Evolutionary conservation across 2,329 filamentous ascomycete genomes (phyloP).

Genomic region (Aureobasidium sp.): DNA sequence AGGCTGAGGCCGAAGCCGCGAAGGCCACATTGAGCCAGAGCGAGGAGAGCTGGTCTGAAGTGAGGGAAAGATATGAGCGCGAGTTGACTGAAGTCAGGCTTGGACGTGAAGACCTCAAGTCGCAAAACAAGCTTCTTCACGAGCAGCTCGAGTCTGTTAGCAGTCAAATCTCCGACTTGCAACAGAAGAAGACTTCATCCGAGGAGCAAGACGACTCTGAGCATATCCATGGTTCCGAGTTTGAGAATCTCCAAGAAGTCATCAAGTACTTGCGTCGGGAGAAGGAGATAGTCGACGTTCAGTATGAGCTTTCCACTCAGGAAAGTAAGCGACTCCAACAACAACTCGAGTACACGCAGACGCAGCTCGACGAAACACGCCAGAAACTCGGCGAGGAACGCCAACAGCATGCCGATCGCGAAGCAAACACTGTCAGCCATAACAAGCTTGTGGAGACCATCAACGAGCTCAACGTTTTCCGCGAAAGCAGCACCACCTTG

Average conservation of each 20-base stretch:
- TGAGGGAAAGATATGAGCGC: slow-evolving; percentile 70
- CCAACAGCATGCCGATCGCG: slow-evolving; percentile 64
- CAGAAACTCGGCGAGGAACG: slow-evolving; percentile 89
- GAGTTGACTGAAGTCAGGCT: slow-evolving; percentile 74
- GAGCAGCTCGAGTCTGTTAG: slow-evolving; percentile 80
- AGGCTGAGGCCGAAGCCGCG: slow-evolving; percentile 77
- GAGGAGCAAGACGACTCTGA: slow-evolving; percentile 47
- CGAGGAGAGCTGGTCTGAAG: slow-evolving; percentile 81
- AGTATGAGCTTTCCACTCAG: slow-evolving; percentile 81
- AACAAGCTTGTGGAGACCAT: slow-evolving; percentile 90
- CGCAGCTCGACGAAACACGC: slow-evolving; percentile 80
- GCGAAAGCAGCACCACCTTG: slow-evolving; percentile 87
- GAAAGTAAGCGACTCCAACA: slow-evolving; percentile 85
- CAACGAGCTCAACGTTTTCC: slow-evolving; percentile 90
- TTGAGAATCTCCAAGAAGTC: slow-evolving; percentile 68
- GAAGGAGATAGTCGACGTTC: slow-evolving; percentile 97
- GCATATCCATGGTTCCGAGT: slow-evolving; percentile 39
- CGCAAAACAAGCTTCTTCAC: slow-evolving; percentile 86
- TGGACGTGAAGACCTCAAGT: slow-evolving; percentile 73
- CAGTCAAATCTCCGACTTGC: slow-evolving; percentile 68
- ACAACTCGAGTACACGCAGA: slow-evolving; percentile 78
- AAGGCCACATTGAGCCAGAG: slow-evolving; percentile 71
- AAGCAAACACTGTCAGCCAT: slow-evolving; percentile 68
- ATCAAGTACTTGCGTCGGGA: slow-evolving; percentile 88
- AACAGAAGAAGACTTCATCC: slow-evolving; percentile 60